A percentile compares a stretch with the other conserved stretches of the same genome.
Evolutionary conservation across 176 grass and related monocot genomes (phyloP).

Genomic region (Thinopyrum elongatum): DNA sequence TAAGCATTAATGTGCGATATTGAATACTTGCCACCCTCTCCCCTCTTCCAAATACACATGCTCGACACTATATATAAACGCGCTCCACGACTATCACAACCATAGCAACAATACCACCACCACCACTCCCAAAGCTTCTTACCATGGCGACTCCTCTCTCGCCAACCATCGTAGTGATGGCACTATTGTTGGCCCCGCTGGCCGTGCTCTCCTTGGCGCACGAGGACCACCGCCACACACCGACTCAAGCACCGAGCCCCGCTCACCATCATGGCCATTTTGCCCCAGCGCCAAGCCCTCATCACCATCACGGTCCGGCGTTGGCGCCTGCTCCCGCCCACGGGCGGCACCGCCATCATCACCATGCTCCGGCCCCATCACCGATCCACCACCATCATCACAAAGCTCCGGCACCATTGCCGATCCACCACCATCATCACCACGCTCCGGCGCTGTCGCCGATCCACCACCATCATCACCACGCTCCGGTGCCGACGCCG

Average conservation of each 20-base stretch:
- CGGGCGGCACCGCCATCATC: too few relatives aligned
- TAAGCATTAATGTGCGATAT: background rate
- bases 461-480: too few relatives aligned
- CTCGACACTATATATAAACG: constrained; percentile 13
- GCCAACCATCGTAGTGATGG: background rate
- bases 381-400: too few relatives aligned
- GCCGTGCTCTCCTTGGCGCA: constrained; percentile 1
- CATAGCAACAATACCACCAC: background rate
- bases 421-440: too few relatives aligned
- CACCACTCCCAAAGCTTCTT: background rate
- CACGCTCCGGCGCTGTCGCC: too few relatives aligned
- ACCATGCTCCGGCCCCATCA: too few relatives aligned
- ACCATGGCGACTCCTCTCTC: constrained; percentile 20
- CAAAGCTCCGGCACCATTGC: too few relatives aligned
- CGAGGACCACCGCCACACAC: background rate
- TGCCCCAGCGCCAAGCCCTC: too few relatives aligned
- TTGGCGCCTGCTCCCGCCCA: too few relatives aligned
- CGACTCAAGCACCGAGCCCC: background rate
- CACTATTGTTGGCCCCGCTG: constrained; percentile 21
- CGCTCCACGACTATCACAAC: background rate
- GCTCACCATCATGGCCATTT: too few relatives aligned
- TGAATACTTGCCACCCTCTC: background rate
- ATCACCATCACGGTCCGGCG: too few relatives aligned
- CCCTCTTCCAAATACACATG: background rate
- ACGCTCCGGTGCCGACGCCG: too few relatives aligned